Conservation (phyloP, 78 protist species). For the Isochrysis galbana region DNA sequence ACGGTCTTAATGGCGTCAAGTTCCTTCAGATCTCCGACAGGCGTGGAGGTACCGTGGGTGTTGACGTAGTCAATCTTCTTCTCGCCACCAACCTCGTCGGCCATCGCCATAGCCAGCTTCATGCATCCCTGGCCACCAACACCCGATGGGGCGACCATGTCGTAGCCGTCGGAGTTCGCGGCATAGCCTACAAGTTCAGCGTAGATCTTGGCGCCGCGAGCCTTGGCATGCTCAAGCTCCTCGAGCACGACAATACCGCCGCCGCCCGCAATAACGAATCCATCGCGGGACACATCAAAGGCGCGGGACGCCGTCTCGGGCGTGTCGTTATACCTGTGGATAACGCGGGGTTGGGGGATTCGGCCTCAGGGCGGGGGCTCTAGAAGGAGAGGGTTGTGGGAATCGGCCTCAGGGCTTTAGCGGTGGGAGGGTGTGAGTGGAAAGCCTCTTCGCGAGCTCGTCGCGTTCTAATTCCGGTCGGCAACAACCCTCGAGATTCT, state of each 20-base stretch:
- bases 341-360: too few relatives aligned
- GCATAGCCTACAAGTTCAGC: slow-evolving; percentile 34
- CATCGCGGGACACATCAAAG: slow-evolving; percentile 44
- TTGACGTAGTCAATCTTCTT: slow-evolving; percentile 37
- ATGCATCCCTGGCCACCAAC: slow-evolving; percentile 43
- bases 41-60: slow-evolving; percentile 54
- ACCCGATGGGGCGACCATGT: slow-evolving; percentile 54
- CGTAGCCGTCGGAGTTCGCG: slow-evolving; percentile 54
- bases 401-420: too few relatives aligned
- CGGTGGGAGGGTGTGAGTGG: too few relatives aligned
- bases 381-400: too few relatives aligned
- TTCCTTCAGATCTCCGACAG: slow-evolving; percentile 42
- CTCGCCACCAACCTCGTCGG: slow-evolving; percentile 21
- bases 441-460: too few relatives aligned
- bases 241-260: slow-evolving; percentile 44
- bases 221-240: slow-evolving; percentile 36
- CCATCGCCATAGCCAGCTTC: slow-evolving; percentile 42
- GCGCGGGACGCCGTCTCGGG: slow-evolving; percentile 41
- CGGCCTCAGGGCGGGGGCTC: too few relatives aligned
- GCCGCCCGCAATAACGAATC: slow-evolving; percentile 55
- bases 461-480: too few relatives aligned
- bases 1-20: slow-evolving; percentile 19
- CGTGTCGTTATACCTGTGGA: slow-evolving; percentile 23
- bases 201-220: slow-evolving; percentile 26
- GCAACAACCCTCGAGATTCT: too few relatives aligned